These are phyloP conservation scores for Eutypella sp. DNA, from an alignment of 2,329 filamentous ascomycete species.

Conservation along the genomic window DNA sequence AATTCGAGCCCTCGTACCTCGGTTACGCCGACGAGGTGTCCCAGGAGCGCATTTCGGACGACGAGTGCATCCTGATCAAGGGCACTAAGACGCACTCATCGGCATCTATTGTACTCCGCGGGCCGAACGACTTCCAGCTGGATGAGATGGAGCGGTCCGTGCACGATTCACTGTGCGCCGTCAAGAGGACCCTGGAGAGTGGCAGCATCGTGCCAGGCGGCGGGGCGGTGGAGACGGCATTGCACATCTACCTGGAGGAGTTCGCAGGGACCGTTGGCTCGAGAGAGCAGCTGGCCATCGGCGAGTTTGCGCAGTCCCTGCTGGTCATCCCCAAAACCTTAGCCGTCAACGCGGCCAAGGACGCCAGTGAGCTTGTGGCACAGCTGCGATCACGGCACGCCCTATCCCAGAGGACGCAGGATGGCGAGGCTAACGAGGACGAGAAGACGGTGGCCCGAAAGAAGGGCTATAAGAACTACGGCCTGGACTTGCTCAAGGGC, in stretches of 20 bases:
- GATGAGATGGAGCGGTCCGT: conserved; percentile 99
- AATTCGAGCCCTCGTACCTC: conserved; percentile 84
- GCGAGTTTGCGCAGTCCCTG: conserved; percentile 92
- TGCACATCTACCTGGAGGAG: conserved; percentile 98
- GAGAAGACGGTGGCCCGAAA: conserved; percentile 87
- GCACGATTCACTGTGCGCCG: conserved; percentile 92
- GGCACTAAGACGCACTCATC: conserved; percentile 92
- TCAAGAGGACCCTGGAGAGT: conserved; percentile 95
- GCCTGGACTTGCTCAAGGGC: conserved; percentile 81
- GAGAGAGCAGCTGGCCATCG: conserved; percentile 94
- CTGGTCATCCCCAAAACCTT: conserved; percentile 94
- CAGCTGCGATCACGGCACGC: conserved; percentile 93
- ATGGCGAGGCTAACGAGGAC: conserved; percentile 78
- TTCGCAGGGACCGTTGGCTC: conserved; percentile 97
- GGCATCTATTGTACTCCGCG: conserved; percentile 91
- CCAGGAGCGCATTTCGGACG: conserved; percentile 98
- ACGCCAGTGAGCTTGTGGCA: conserved; percentile 89
- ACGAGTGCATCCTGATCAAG: conserved; percentile 96
- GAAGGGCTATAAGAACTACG: conserved; percentile 99
- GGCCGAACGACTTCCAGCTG: conserved; percentile 90
- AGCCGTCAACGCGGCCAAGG: conserved; percentile 94
- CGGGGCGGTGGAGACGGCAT: conserved; percentile 94
- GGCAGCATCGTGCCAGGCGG: conserved; percentile 95
- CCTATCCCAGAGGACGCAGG: conserved; percentile 83
- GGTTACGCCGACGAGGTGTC: conserved; percentile 91